Conservation (phyloP, 768 basidiomycete species). For the Amanita pallidorosea region DNA sequence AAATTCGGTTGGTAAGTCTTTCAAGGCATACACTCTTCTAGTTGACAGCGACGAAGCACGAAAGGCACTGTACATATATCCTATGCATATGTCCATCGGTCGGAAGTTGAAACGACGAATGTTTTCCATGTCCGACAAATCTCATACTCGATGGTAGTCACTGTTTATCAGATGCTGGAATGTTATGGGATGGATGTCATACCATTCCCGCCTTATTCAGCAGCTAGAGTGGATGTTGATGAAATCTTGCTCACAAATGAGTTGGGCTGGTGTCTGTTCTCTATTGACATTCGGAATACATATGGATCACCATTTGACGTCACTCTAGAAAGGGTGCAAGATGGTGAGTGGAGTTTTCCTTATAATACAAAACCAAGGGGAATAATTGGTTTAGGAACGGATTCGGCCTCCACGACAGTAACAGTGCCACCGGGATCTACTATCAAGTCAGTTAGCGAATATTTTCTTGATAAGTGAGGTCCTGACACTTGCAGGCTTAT, state of each 20-base stretch:
- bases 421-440: conserved; percentile 85
- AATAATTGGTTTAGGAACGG: conserved; percentile 21
- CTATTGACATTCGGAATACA: conserved; percentile 83
- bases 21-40: background rate
- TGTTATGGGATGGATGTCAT: conserved; percentile 76
- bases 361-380: background rate
- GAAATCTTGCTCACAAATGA: conserved; percentile 35
- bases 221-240: conserved; percentile 10
- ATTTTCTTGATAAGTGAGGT: background rate
- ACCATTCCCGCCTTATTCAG: conserved; percentile 39
- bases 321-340: conserved; percentile 55
- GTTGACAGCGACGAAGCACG: conserved; percentile 38
- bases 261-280: conserved; percentile 76
- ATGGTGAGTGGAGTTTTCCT: conserved; percentile 31
- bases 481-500: conserved; percentile 34
- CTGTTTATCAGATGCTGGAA: conserved; percentile 93
- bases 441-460: conserved; percentile 43
- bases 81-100: conserved; percentile 61
- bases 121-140: conserved; percentile 82
- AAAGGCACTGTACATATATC: conserved; percentile 74
- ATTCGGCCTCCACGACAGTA: conserved; percentile 32
- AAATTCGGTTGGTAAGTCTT: conserved; percentile 85
- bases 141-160: conserved; percentile 81
- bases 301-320: conserved; percentile 91
- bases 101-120: conserved; percentile 24